These are phyloP conservation scores for Mycena epipterygia DNA, from an alignment of 768 basidiomycete genomes.

Conservation along the genomic window DNA sequence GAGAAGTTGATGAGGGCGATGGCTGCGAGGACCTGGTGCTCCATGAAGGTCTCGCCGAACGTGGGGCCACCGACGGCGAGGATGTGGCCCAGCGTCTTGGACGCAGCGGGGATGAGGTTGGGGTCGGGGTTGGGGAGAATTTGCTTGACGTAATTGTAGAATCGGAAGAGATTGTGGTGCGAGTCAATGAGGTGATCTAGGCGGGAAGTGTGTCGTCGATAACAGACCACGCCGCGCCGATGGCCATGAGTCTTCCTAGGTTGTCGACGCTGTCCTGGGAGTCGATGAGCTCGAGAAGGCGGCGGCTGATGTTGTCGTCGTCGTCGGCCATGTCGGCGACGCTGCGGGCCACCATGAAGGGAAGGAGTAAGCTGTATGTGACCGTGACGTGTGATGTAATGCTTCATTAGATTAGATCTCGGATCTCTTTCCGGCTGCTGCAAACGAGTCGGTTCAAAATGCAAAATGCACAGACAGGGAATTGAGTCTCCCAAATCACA, in stretches of 20 bases:
- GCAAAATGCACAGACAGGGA: no score
- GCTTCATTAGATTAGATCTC: not conserved
- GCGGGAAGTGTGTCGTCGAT: not conserved
- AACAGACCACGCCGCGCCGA: conserved; percentile 65
- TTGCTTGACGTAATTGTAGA: conserved; percentile 78
- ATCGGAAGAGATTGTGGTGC: conserved; percentile 68
- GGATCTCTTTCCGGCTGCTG: no score
- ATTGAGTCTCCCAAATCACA: no score
- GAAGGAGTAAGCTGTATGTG: not conserved
- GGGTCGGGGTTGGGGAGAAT: conserved; percentile 77
- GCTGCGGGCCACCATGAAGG: conserved; percentile 45
- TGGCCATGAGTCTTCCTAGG: conserved; percentile 75
- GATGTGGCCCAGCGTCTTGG: conserved; percentile 76
- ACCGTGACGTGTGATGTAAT: not conserved
- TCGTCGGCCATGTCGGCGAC: conserved; percentile 65
- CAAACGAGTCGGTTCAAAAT: no score
- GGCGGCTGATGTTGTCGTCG: conserved; percentile 69
- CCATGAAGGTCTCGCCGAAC: conserved; percentile 76
- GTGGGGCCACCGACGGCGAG: conserved; percentile 69
- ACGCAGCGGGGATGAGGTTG: conserved; percentile 80
- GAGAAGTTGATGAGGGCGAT: conserved; percentile 65
- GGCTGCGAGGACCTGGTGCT: conserved; percentile 71
- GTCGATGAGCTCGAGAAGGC: conserved; percentile 73
- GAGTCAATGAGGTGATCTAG: conserved; percentile 71
- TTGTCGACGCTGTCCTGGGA: conserved; percentile 71